Conservation (phyloP, 148 eudicot species). For the Oxyria digyna region DNA sequence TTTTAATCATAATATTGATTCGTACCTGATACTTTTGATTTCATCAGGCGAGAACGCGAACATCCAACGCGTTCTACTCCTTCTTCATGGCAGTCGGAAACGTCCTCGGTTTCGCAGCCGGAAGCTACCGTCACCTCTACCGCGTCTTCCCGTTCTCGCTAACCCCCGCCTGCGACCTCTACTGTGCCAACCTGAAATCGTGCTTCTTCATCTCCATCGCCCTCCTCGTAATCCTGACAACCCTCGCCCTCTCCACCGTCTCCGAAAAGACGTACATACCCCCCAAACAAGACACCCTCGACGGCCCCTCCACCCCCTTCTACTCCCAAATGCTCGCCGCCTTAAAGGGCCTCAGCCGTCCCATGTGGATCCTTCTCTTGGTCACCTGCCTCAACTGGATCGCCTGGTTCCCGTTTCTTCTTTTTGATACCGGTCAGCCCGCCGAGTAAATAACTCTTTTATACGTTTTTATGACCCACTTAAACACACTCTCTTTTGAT, state of each 20-base stretch:
- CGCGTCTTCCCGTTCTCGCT: constrained; percentile 44
- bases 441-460: no score
- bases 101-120: constrained; percentile 76
- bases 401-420: constrained; percentile 63
- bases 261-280: constrained; percentile 15
- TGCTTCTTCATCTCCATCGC: constrained; percentile 55
- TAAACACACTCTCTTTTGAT: no score
- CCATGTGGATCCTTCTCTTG: constrained; percentile 54
- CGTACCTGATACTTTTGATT: no score
- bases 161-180: constrained; percentile 51
- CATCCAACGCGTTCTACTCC: constrained; percentile 43
- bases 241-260: constrained; percentile 26
- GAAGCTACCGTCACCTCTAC: constrained; percentile 33
- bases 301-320: constrained; percentile 16
- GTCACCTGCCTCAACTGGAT: constrained; percentile 67
- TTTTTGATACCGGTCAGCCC: constrained; percentile 70
- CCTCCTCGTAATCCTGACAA: constrained; percentile 26
- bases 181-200: constrained; percentile 77
- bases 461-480: no score
- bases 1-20: no score
- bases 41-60: constrained; percentile 26
- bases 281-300: not conserved
- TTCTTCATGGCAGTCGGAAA: constrained; percentile 77
- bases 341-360: constrained; percentile 27
- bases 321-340: constrained; percentile 37